A percentile compares a stretch with the other conserved stretches of the same genome.
Evolutionary conservation across 805 yeast genomes (phyloP).

Genomic region (Wickerhamomyces tratensis): DNA sequence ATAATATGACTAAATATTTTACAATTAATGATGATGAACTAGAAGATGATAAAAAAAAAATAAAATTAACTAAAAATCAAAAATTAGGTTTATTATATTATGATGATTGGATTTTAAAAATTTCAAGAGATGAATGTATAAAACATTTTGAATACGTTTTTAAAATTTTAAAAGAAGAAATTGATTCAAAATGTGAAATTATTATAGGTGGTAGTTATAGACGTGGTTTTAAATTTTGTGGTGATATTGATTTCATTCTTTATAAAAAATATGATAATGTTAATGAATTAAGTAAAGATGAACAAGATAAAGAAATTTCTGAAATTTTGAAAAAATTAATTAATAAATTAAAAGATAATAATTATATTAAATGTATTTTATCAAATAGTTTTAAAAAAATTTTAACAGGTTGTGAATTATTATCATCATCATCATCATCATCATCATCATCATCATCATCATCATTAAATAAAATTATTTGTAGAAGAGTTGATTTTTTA

Average conservation of each 20-base stretch:
- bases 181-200: conserved; percentile 27
- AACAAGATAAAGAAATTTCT: neutral
- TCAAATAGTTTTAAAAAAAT: conserved; percentile 11
- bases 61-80: conserved; percentile 17
- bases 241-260: conserved; percentile 44
- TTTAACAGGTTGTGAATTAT: conserved; percentile 26
- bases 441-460: no score
- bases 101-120: conserved; percentile 34
- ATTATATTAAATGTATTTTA: conserved; percentile 18
- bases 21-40: no score
- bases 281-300: conserved; percentile 8
- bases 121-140: conserved; percentile 35
- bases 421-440: conserved; percentile 8
- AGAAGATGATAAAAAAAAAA: no score
- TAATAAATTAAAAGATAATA: conserved; percentile 14
- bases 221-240: conserved; percentile 34
- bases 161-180: conserved; percentile 9
- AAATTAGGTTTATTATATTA: conserved; percentile 34
- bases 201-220: conserved; percentile 43
- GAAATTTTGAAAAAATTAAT: conserved; percentile 14
- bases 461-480: conserved; percentile 15
- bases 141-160: conserved; percentile 27
- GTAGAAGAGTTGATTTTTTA: conserved; percentile 47
- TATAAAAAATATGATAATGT: conserved; percentile 24
- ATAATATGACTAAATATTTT: no score